Base-by-base conservation (phyloP, 495 filamentous ascomycete species). In the Penicillium daleae region DNA sequence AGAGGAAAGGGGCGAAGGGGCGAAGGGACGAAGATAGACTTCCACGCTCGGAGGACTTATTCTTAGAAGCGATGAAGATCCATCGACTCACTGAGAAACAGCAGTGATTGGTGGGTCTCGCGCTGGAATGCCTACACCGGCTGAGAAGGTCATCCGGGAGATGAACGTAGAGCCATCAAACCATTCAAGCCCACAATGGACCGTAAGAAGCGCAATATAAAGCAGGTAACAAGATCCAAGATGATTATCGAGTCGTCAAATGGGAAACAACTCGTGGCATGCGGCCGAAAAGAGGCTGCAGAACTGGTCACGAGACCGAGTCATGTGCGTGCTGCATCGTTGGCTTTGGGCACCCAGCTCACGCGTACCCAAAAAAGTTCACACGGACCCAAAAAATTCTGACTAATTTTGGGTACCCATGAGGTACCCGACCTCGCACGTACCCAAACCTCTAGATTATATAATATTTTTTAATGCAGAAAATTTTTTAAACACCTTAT, bases 231-330 rank as follows among this genome's bases (percentile, higher is more conserved):
- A 46, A 12, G 4, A 2, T 8, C n/a, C n/a, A n/a, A n/a, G 7
- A 9, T 44, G 19, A 46, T 13, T 10, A 13, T 8, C 2, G 15
- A 46, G 42, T 46, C 19, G 42, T 46, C 6, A 3, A 46, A 21
- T 2, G 6, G 10, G 35, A 12, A 39, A 15, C 15, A 17, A 12
- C 22, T 27, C 13, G 4, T 15, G 6, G 22, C 6, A 35, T 21
- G 51, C 32, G 32, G 51, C 27, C 19, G 50, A 53, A 53, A 53
- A 35, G 50, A 33, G 27, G 46, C 46, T 50, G 46, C 13, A 50
- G 46, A 17, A 2, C 22, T 29, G 46, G 42, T 50, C 46, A 50
- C 46, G 46, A 50, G 46, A 50, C 46, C 24, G 19, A 46, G 46
- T 50, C 46, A 50, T 50, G 46, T 50, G 46, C 40, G 8, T 4